These are phyloP conservation scores for Xylaria sp. DNA, from an alignment of 495 filamentous ascomycete species.

Conservation along the genomic window DNA sequence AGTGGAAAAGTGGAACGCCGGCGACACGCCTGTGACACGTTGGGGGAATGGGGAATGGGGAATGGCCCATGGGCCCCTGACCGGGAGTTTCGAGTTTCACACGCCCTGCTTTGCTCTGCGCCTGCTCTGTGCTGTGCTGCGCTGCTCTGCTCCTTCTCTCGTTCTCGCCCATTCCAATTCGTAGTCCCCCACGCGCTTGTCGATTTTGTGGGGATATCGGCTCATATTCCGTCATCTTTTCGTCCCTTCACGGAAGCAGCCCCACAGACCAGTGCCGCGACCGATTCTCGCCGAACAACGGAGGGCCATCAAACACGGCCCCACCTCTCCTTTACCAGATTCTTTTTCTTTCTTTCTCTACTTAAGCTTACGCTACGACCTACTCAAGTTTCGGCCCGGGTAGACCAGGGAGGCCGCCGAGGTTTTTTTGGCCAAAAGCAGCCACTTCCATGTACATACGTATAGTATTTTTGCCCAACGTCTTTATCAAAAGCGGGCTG, in stretches of 20 bases:
- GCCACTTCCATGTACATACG: neutral
- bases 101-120: no score
- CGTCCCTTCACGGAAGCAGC: neutral
- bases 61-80: no score
- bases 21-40: no score
- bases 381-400: neutral
- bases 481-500: slow-evolving; percentile 20
- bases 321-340: slow-evolving; percentile 18
- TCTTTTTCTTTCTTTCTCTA: slow-evolving; percentile 5
- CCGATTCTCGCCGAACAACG: slow-evolving; percentile 22
- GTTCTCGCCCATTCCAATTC: no score
- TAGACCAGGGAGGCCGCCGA: neutral
- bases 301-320: slow-evolving; percentile 6
- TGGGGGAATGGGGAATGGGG: no score
- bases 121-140: no score
- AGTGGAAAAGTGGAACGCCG: no score
- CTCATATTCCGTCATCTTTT: slow-evolving; percentile 5
- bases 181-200: neutral
- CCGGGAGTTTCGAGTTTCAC: no score
- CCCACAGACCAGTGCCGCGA: slow-evolving; percentile 7
- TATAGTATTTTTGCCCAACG: slow-evolving; percentile 5
- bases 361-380: neutral
- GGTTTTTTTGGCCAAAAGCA: slow-evolving; percentile 1
- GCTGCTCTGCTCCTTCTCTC: no score
- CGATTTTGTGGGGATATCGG: slow-evolving; percentile 17